Evolutionary conservation across 129 eudicot species (phyloP).

Genomic region (Centaurea solstitialis): DNA sequence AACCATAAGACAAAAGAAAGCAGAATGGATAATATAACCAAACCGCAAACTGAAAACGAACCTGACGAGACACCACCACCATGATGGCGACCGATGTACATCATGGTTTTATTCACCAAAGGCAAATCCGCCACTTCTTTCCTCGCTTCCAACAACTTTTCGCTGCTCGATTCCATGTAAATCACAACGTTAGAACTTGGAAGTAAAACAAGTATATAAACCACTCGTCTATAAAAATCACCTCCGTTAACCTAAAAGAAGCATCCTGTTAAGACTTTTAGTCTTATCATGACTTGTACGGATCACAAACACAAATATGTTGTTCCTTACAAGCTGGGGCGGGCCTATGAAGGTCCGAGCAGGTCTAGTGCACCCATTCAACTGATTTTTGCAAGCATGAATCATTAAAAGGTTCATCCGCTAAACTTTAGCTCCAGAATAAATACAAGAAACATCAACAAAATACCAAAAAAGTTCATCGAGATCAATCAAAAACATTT

Average conservation of each 20-base stretch:
- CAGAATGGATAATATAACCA: not conserved
- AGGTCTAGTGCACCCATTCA: no score
- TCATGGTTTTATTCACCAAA: constrained; percentile 61
- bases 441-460: no score
- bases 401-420: no score
- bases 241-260: not conserved
- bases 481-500: no score
- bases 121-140: constrained; percentile 61
- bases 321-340: not conserved
- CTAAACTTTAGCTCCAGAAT: no score
- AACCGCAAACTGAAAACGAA: not conserved
- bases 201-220: not conserved
- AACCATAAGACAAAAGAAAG: not conserved
- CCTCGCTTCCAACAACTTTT: constrained; percentile 44
- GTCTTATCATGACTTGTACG: not conserved
- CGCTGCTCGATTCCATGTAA: constrained; percentile 36
- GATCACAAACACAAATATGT: not conserved
- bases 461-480: no score
- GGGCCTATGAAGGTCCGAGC: no score
- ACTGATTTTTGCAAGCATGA: no score
- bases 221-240: not conserved
- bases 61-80: constrained; percentile 27
- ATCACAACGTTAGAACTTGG: not conserved
- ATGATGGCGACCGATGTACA: constrained; percentile 51
- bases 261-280: not conserved